phyloP scores from a whole-genome alignment of 306 rosid species.

The Parietaria judaica region DNA sequence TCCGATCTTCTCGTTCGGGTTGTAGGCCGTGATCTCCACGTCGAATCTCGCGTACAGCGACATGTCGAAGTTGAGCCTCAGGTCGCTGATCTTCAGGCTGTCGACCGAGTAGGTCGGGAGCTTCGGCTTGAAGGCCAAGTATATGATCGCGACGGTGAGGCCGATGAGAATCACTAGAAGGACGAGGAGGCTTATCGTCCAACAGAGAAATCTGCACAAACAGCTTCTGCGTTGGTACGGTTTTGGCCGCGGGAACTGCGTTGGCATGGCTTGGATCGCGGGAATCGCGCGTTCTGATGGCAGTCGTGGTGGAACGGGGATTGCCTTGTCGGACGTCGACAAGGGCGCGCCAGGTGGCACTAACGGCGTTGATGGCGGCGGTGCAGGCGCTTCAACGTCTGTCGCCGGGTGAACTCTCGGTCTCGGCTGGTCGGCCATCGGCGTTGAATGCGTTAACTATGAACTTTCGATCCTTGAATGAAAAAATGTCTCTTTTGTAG shows the following conservation, averaged over 20 bases:
- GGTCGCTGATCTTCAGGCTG: slow-evolving; percentile 46
- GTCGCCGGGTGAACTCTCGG: slow-evolving; percentile 60
- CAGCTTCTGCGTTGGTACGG: slow-evolving; percentile 30
- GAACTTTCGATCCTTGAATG: neutral
- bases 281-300: slow-evolving; percentile 20
- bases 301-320: slow-evolving; percentile 24
- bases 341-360: slow-evolving; percentile 22
- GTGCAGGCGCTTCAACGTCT: slow-evolving; percentile 33
- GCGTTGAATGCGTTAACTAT: neutral
- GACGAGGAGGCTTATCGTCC: slow-evolving; percentile 42
- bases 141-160: slow-evolving; percentile 46
- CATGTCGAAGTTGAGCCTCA: slow-evolving; percentile 63
- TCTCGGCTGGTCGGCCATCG: slow-evolving; percentile 59
- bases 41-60: slow-evolving; percentile 62
- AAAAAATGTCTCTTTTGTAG: neutral
- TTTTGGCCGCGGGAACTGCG: slow-evolving; percentile 18
- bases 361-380: slow-evolving; percentile 22
- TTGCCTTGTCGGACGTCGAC: slow-evolving; percentile 32
- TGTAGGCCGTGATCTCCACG: slow-evolving; percentile 61
- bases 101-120: slow-evolving; percentile 69
- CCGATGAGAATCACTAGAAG: slow-evolving; percentile 46
- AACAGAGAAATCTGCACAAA: slow-evolving; percentile 60
- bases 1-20: slow-evolving; percentile 83
- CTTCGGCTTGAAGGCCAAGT: slow-evolving; percentile 68
- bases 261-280: slow-evolving; percentile 3